These are phyloP conservation scores for Miscanthus sacchariflorus DNA, from an alignment of 202 grass and related monocot genomes.

Conservation along the genomic window DNA sequence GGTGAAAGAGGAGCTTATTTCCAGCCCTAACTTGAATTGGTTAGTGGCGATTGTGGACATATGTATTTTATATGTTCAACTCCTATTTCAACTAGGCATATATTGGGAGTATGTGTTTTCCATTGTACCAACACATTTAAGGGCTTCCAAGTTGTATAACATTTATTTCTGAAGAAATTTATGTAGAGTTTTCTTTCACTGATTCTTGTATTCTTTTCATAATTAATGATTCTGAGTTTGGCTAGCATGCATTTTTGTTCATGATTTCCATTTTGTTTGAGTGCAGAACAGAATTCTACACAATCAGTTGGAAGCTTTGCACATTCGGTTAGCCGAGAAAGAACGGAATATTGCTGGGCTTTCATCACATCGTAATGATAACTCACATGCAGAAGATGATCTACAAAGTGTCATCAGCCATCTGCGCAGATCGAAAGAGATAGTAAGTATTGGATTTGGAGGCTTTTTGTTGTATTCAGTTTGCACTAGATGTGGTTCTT, in stretches of 20 bases:
- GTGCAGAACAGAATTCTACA: constrained; percentile 94
- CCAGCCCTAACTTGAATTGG: background rate
- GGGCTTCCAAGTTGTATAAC: no score
- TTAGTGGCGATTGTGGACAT: background rate
- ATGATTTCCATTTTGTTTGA: constrained; percentile 27
- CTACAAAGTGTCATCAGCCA: constrained; percentile 85
- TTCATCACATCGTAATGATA: constrained; percentile 53
- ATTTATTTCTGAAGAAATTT: background rate
- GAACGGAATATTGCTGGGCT: constrained; percentile 68
- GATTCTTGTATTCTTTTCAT: background rate
- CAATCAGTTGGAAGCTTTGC: constrained; percentile 81
- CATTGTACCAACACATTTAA: background rate
- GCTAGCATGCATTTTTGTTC: constrained; percentile 18
- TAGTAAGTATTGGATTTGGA: constrained; percentile 65
- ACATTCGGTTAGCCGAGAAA: constrained; percentile 91
- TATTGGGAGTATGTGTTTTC: background rate
- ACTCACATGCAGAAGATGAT: constrained; percentile 77
- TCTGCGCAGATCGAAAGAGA: constrained; percentile 94
- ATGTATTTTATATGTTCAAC: background rate
- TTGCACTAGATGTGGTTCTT: constrained; percentile 16
- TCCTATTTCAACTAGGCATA: background rate
- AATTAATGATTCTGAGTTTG: constrained; percentile 3
- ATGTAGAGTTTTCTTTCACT: background rate
- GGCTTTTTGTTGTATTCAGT: background rate
- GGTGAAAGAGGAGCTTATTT: background rate